Evolutionary conservation across 1,139 yeast genomes (phyloP), one percentile per base, ranked within the genome.

Genomic region (Wickerhamomyces sp.): DNA sequence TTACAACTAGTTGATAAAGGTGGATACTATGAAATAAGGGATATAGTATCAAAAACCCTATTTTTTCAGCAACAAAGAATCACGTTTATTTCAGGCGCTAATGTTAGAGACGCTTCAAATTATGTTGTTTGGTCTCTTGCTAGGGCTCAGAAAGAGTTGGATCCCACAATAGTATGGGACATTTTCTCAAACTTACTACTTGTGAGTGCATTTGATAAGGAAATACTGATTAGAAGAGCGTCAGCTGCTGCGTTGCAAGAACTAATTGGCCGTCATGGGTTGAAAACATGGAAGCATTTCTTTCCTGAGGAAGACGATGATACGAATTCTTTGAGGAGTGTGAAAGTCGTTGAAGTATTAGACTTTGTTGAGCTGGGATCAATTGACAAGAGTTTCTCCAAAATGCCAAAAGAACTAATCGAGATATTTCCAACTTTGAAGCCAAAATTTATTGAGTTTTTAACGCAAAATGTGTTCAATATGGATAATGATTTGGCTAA

Each of bases 181-280:
- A 38, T 68, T 1, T 67, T 80, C 31, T 48, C 61, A 13, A 74
- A 72, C 44, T 56, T 87, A 21, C 55, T 85, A 3, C 59, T 68
- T 15, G 70, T 78, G 1, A 63, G 81, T 13, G 68, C 86, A 34
- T 81, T 82, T 54, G 97, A 90, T 56, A 63, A 71, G 20, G 96
- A 89, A 40, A 66, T 87, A 22, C 70, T 81, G 41, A 75, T 89
- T 13, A 68, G 96, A 42, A 68, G 95, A 42, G 92, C 97, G 25
- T 83, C 90, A 0, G 69, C 88, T 12, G 96, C 97, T 0, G 94
- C 95, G 0, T 55, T 88, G 4, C 97, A 90, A 56, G 97, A 90
- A 54, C 71, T 85, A 9, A 59, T 87, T 4, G 97, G 97, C 0
- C 65, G 97, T 32, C 81, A 79, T 55, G 86, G 86, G 0, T 43